phyloP scores from a whole-genome alignment of 192 early-diverging fungal species.

The Umbelopsis isabellina region DNA sequence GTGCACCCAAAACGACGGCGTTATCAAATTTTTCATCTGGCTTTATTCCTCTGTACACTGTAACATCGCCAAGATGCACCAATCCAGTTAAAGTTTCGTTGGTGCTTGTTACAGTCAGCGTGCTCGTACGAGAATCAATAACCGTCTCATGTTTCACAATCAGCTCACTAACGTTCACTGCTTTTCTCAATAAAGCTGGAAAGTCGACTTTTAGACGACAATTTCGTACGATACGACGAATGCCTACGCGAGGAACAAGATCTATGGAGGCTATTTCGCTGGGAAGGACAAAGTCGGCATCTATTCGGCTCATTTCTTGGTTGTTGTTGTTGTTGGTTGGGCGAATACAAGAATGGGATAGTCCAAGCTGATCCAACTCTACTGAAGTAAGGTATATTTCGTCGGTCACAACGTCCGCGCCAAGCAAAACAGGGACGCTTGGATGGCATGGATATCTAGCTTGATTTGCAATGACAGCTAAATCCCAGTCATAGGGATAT shows the following conservation, averaged over 20 bases:
- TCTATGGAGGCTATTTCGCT: background rate
- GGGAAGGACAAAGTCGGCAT: background rate
- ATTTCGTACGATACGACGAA: slow-evolving; percentile 13
- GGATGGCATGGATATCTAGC: slow-evolving; percentile 20
- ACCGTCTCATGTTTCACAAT: slow-evolving; percentile 17
- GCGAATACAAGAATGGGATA: background rate
- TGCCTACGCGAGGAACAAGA: slow-evolving; percentile 14
- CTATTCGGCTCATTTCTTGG: background rate
- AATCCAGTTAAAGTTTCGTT: slow-evolving; percentile 18
- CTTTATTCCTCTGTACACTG: slow-evolving; percentile 10
- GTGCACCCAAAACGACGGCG: slow-evolving; percentile 1
- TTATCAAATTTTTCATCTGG: slow-evolving; percentile 6
- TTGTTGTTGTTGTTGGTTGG: background rate
- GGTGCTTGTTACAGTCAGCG: background rate
- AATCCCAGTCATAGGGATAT: slow-evolving; percentile 21
- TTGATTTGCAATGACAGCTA: slow-evolving; percentile 24
- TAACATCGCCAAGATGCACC: slow-evolving; percentile 18
- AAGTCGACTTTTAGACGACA: slow-evolving; percentile 23
- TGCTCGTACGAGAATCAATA: slow-evolving; percentile 12
- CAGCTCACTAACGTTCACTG: slow-evolving; percentile 15
- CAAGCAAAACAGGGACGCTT: slow-evolving; percentile 22
- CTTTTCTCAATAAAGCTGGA: slow-evolving; percentile 17
- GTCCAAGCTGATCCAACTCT: background rate
- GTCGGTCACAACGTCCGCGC: slow-evolving; percentile 23
- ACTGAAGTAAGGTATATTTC: slow-evolving; percentile 4